Evolutionary conservation across 768 basidiomycete genomes (phyloP), one percentile per base, ranked within the genome.

Genomic region (Phaffia tasmanica): DNA sequence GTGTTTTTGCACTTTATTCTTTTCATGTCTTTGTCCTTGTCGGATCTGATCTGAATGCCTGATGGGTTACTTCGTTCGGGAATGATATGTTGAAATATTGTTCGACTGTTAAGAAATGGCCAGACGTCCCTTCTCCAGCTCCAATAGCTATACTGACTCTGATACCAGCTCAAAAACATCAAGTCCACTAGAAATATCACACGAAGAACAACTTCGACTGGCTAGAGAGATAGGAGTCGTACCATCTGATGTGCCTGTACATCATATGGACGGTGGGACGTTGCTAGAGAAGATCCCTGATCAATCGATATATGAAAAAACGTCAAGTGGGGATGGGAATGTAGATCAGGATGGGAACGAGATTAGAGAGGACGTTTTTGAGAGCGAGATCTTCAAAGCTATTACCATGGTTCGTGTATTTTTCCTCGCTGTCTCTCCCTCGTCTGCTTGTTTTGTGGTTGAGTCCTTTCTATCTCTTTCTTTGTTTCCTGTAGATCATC

Each of bases 301-400:
- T 23, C 35, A 11, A 42, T 42, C 35, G 11, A 42, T 42, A 42
- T 50, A 48, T 29, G 48, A 32, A 48, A 62, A 51, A 30, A 25
- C 9, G 5, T 14, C 2, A 25, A 23, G 27, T n/a, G 55, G 23
- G 25, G 27, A 47, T 1, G n/a, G 21, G 25, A 9, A 49, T 25
- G 47, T 15, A 21, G 61, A 50, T 19, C 47, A 61, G 21, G 25
- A 25, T 16, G 48, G 32, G 27, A 50, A 62, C 47, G 61, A 25
- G 49, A 62, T 64, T 11, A 42, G 35, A 11, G 35, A 42, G 11
- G 35, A 42, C 6, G 35, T 11, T 11, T 42, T 42, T 11, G 35
- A 42, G 53, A 53, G 63, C 15, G 63, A 64, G 14, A 27, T 64
- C 8, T 64, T 64, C 55, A 64, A 64, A n/a, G 30, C 54, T 11